phyloP scores from a whole-genome alignment of 2,329 filamentous ascomycete genomes.

The Colletotrichum abscissum region DNA sequence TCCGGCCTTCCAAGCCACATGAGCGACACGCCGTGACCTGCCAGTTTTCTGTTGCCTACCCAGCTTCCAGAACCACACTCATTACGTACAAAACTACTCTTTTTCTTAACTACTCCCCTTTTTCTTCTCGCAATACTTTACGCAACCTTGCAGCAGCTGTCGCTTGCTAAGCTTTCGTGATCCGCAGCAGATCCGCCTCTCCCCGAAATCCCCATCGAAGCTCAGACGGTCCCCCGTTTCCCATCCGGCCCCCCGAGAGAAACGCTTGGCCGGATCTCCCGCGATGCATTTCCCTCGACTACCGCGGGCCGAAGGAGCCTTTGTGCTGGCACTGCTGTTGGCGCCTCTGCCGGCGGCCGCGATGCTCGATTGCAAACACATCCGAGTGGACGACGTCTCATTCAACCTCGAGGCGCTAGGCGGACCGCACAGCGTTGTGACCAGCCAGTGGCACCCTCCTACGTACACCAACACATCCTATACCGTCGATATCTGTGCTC shows the following conservation, averaged over 20 bases:
- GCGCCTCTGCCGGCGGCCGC: slow-evolving; percentile 53
- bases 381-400: slow-evolving; percentile 66
- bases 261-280: not conserved
- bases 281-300: slow-evolving; percentile 33
- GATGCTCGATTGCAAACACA: slow-evolving; percentile 71
- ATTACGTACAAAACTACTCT: not conserved
- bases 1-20: slow-evolving; percentile 22
- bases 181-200: not conserved
- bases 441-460: slow-evolving; percentile 62
- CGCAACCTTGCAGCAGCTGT: not conserved
- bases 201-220: slow-evolving; percentile 9
- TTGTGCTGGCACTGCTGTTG: slow-evolving; percentile 50
- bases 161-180: not conserved
- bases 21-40: slow-evolving; percentile 13
- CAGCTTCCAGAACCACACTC: slow-evolving; percentile 5
- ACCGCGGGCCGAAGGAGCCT: slow-evolving; percentile 47
- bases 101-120: not conserved
- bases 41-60: not conserved
- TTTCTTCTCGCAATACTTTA: not conserved
- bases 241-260: slow-evolving; percentile 37
- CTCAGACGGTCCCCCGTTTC: not conserved
- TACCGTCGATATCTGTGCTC: slow-evolving; percentile 80
- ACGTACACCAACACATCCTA: slow-evolving; percentile 80
- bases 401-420: slow-evolving; percentile 74
- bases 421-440: slow-evolving; percentile 77